Evolutionary conservation across 1,139 yeast genomes (phyloP).

Genomic region (Suhomyces bokatorum): DNA sequence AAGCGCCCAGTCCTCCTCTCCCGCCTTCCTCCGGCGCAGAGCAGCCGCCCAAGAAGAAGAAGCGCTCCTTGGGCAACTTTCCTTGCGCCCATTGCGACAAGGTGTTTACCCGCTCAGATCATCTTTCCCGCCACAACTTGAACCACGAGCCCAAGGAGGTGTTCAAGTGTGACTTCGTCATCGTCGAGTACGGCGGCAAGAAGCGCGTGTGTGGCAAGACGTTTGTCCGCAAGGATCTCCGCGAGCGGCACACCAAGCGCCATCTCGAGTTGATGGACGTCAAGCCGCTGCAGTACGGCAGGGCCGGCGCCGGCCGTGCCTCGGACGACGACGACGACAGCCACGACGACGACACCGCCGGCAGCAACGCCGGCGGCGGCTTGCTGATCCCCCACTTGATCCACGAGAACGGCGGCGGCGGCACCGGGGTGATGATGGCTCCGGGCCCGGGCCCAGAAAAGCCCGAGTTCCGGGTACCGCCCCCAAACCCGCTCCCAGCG

Average conservation of each 20-base stretch:
- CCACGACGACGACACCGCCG: conserved; percentile 3
- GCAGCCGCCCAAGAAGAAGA: conserved; percentile 11
- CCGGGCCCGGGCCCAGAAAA: no score
- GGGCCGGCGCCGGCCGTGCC: no score
- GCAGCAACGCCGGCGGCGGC: conserved; percentile 1
- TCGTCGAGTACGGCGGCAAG: conserved; percentile 25
- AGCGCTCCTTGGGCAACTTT: conserved; percentile 19
- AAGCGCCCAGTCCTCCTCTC: not conserved
- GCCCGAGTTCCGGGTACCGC: not conserved
- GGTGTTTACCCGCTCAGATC: conserved; percentile 45
- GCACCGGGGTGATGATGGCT: not conserved
- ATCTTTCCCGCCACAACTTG: conserved; percentile 42
- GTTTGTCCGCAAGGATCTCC: conserved; percentile 42
- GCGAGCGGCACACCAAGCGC: conserved; percentile 40
- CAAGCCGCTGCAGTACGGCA: not conserved
- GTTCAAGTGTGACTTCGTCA: conserved; percentile 34
- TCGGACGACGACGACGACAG: not conserved
- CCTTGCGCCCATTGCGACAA: conserved; percentile 34
- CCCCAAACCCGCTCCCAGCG: not conserved
- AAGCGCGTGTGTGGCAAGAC: conserved; percentile 36
- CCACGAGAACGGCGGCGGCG: conserved; percentile 1
- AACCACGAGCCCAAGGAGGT: conserved; percentile 43
- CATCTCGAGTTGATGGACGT: conserved; percentile 23
- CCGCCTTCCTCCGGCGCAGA: not conserved
- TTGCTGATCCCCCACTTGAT: conserved; percentile 8